A percentile compares a stretch with the other conserved stretches of the same genome.
phyloP scores from a whole-genome alignment of 371 early-diverging fungal genomes.

The Rhizomucor miehei region DNA sequence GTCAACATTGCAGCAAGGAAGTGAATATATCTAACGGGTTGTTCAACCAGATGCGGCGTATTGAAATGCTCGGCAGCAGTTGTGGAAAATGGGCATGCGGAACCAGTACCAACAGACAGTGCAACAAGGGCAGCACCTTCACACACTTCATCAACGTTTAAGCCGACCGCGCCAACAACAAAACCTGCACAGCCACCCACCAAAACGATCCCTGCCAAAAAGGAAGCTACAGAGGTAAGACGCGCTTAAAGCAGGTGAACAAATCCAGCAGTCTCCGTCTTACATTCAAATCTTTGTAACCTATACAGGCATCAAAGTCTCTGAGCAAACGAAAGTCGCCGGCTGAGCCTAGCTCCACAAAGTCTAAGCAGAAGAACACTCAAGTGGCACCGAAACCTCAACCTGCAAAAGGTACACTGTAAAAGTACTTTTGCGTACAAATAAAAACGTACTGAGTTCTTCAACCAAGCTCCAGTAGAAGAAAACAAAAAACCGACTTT shows the following conservation, averaged over 20 bases:
- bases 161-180: background rate
- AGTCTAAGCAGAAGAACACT: too few relatives aligned
- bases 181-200: background rate
- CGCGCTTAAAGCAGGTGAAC: too few relatives aligned
- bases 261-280: too few relatives aligned
- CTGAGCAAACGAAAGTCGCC: too few relatives aligned
- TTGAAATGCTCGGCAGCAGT: background rate
- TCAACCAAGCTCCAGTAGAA: too few relatives aligned
- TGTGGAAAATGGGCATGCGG: background rate
- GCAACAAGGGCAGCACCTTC: background rate
- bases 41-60: constrained; percentile 1
- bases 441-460: too few relatives aligned
- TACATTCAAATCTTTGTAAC: too few relatives aligned
- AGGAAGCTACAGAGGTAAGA: background rate
- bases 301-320: too few relatives aligned
- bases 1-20: background rate
- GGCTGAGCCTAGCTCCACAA: too few relatives aligned
- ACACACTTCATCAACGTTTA: background rate
- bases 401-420: too few relatives aligned
- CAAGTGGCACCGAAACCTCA: too few relatives aligned
- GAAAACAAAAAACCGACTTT: background rate
- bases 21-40: background rate
- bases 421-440: too few relatives aligned
- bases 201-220: background rate
- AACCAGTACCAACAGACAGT: background rate